These are phyloP conservation scores for Backusella westeae DNA, from an alignment of 192 early-diverging fungal species.

Conservation along the genomic window DNA sequence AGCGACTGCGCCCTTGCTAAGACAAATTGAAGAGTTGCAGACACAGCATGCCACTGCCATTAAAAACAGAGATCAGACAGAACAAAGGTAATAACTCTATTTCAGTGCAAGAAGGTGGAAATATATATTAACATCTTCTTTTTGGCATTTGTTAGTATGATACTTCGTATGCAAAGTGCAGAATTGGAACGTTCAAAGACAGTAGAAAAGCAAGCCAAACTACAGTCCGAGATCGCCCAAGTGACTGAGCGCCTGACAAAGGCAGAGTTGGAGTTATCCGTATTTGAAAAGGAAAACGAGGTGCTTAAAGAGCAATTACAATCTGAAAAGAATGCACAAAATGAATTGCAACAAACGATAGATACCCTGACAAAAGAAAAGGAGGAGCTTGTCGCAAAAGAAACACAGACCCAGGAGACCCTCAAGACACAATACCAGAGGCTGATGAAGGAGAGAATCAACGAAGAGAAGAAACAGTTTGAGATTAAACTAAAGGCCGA, in stretches of 20 bases:
- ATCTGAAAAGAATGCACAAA: neutral
- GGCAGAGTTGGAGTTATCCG: neutral
- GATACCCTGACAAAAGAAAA: neutral
- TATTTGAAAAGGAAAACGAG: neutral
- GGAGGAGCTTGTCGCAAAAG: neutral
- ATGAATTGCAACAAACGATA: neutral
- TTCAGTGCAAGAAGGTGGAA: too few species aligned
- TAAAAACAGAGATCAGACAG: slow-evolving; percentile 46
- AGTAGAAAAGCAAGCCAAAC: slow-evolving; percentile 36
- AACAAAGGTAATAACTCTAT: slow-evolving; percentile 27
- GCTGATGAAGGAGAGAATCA: slow-evolving; percentile 37
- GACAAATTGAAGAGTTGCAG: slow-evolving; percentile 46
- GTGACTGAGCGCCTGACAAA: neutral
- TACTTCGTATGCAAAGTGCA: slow-evolving; percentile 20
- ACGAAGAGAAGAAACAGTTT: slow-evolving; percentile 42
- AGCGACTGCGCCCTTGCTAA: slow-evolving; percentile 40
- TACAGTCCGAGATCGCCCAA: neutral
- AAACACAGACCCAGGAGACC: slow-evolving; percentile 22
- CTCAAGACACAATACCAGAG: slow-evolving; percentile 37
- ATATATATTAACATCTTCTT: neutral
- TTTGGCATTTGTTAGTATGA: slow-evolving; percentile 2
- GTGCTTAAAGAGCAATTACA: neutral
- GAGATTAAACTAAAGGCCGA: slow-evolving; percentile 13
- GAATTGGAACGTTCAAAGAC: slow-evolving; percentile 24
- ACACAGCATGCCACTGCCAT: slow-evolving; percentile 36